phyloP scores from a whole-genome alignment of 306 rosid genomes.

The Cicer pinnatifidum region DNA sequence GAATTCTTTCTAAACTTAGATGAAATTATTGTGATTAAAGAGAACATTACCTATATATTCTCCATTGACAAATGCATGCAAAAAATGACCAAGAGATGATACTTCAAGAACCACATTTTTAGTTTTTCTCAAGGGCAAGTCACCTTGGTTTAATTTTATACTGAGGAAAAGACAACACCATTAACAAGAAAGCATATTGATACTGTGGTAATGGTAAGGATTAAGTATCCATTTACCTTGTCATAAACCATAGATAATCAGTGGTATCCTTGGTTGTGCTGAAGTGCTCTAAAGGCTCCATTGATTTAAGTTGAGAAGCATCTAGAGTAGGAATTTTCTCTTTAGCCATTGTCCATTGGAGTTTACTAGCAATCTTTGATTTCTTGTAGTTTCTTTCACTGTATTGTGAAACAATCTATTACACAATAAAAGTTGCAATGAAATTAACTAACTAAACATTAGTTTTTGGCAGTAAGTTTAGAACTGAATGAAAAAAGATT shows the following conservation, averaged over 20 bases:
- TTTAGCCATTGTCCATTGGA: constrained; percentile 35
- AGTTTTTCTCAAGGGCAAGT: background rate
- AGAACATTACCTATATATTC: constrained; percentile 38
- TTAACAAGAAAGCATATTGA: constrained; percentile 9
- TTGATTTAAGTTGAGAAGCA: constrained; percentile 28
- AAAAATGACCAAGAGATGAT: constrained; percentile 32
- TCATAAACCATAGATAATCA: constrained; percentile 36
- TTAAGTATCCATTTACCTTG: constrained; percentile 13
- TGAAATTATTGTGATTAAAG: background rate
- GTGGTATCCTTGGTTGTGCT: constrained; percentile 34
- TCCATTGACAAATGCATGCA: constrained; percentile 40
- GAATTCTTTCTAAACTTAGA: background rate
- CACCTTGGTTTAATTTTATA: constrained; percentile 9
- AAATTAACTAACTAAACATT: background rate
- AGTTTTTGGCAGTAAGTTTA: constrained; percentile 3
- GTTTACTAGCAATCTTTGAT: constrained; percentile 9
- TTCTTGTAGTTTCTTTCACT: constrained; percentile 32
- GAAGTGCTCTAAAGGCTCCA: constrained; percentile 31
- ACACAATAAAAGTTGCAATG: background rate
- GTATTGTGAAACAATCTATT: constrained; percentile 30
- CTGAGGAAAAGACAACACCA: constrained; percentile 19
- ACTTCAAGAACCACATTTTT: constrained; percentile 14
- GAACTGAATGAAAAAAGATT: background rate
- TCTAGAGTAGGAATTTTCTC: constrained; percentile 29
- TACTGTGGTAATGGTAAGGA: constrained; percentile 23